A percentile compares a stretch with the other conserved stretches of the same genome.
phyloP scores from a whole-genome alignment of 148 eudicot species.

The Simmondsia chinensis region DNA sequence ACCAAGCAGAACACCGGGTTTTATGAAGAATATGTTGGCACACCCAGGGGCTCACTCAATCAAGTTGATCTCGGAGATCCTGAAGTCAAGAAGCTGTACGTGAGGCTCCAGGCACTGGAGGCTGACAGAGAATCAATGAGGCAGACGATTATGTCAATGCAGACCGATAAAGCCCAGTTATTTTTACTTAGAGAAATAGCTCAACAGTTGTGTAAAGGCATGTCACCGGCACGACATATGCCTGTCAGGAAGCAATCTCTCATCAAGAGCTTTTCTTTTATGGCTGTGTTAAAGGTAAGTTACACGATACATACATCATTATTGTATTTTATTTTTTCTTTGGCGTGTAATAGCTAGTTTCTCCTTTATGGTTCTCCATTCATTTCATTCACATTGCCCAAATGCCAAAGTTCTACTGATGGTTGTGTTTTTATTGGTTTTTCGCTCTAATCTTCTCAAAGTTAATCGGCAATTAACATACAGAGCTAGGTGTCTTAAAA shows the following conservation, averaged over 20 bases:
- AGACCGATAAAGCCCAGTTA: constrained; percentile 92
- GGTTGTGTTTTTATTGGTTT: no score
- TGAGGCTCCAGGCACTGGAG: constrained; percentile 91
- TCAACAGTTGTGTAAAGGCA: constrained; percentile 78
- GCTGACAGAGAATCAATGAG: constrained; percentile 97
- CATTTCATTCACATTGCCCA: no score
- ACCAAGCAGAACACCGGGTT: constrained; percentile 33
- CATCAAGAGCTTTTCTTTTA: constrained; percentile 32
- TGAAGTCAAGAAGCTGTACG: constrained; percentile 60
- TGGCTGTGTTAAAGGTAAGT: constrained; percentile 70
- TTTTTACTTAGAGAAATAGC: constrained; percentile 91
- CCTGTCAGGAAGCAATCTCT: constrained; percentile 51
- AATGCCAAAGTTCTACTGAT: no score
- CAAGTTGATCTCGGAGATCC: constrained; percentile 48
- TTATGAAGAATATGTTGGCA: constrained; percentile 40
- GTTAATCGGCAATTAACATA: no score
- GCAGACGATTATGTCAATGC: constrained; percentile 72
- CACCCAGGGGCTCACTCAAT: constrained; percentile 41
- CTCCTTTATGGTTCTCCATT: no score
- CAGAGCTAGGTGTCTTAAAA: no score
- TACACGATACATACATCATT: background rate
- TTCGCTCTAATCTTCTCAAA: no score
- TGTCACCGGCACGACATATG: constrained; percentile 45
- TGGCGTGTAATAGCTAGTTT: background rate
- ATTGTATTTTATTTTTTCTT: background rate